Conservation (phyloP, 495 filamentous ascomycete genomes). For the Neurospora sp. region DNA sequence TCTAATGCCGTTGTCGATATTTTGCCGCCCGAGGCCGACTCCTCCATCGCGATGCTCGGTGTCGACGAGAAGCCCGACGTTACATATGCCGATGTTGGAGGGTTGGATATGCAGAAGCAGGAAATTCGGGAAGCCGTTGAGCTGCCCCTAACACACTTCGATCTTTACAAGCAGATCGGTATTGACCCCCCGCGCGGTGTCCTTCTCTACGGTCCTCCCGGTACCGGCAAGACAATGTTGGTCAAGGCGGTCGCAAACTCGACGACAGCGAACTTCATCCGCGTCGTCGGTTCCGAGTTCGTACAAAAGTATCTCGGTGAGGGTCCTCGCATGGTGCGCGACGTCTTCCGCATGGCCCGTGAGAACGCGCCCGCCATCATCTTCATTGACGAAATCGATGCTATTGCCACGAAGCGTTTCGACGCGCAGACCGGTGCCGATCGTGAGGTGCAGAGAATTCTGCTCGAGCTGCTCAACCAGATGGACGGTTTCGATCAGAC, state of each 20-base stretch:
- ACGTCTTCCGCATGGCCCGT: conserved; percentile 97
- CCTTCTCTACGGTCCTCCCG: conserved; percentile 88
- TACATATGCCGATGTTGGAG: conserved; percentile 95
- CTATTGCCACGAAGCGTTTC: conserved; percentile 97
- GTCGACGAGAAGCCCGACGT: conserved; percentile 96
- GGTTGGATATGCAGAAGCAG: conserved; percentile 99
- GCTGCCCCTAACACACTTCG: conserved; percentile 90
- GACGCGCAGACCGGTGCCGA: conserved; percentile 97
- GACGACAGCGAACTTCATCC: conserved; percentile 96
- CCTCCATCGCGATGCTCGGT: conserved; percentile 95
- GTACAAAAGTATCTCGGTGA: conserved; percentile 98
- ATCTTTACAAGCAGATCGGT: conserved; percentile 96
- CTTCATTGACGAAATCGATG: conserved; percentile 99
- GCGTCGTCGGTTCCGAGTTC: conserved; percentile 95
- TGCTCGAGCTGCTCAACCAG: conserved; percentile 94
- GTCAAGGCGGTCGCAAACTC: conserved; percentile 98
- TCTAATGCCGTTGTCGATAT: conserved; percentile 98
- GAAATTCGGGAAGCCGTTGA: conserved; percentile 97
- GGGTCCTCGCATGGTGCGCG: conserved; percentile 95
- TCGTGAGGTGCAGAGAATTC: conserved; percentile 93
- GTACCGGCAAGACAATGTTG: conserved; percentile 97
- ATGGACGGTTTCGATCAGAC: conserved; percentile 99
- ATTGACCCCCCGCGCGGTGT: conserved; percentile 97
- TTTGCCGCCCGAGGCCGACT: conserved; percentile 93
- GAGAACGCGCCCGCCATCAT: conserved; percentile 98